Evolutionary conservation across 495 filamentous ascomycete genomes (phyloP), one percentile per base, ranked within the genome.

Genomic region (Thozetella sp.): DNA sequence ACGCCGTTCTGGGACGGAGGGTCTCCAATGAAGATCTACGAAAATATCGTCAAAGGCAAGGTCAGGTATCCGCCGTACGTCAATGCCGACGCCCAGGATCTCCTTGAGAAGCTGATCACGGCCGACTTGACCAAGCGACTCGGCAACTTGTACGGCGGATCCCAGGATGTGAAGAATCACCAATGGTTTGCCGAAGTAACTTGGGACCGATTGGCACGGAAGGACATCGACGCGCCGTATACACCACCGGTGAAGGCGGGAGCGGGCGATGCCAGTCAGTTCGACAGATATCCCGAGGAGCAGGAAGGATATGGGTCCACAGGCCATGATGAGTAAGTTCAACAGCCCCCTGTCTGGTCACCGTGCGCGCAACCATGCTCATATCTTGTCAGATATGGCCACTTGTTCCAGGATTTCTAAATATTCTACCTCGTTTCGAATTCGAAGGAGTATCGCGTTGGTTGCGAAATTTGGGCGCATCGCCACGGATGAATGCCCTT

Each of bases 1-100:
- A 98, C 95, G 15, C 95, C 95, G 2, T 99, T 99, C 77, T 99
- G 93, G 93, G 95, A 99, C 72, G 90, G 90, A 57, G 95, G 94
- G 30, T 96, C 91, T 3, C 93, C 95, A 1, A 96, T 98, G 83
- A 97, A 97, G 77, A 99, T 99, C 64, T 99, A 99, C 74, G 94
- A 98, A 80, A 99, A 99, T 72, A 98, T 99, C 65, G 81, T 98
- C 55, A 90, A 89, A 58, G 95, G 94, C 51, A 88, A 87, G 65
- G 88, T 98, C 70, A 98, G 96, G 78, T 99, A 97, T 69, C 95
- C 95, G 56, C 88, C 91, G 22, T 98, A 97, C 68, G 90, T 99
- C 67, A 90, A 97, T 70, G 88, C 90, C 6, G 96, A 98, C 71
- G 95, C 94, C 1, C 92, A 96, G 68, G 88, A 97, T 73, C 81